Evolutionary conservation across 305 asterid species (phyloP).

Genomic region (Nicotiana rustica): DNA sequence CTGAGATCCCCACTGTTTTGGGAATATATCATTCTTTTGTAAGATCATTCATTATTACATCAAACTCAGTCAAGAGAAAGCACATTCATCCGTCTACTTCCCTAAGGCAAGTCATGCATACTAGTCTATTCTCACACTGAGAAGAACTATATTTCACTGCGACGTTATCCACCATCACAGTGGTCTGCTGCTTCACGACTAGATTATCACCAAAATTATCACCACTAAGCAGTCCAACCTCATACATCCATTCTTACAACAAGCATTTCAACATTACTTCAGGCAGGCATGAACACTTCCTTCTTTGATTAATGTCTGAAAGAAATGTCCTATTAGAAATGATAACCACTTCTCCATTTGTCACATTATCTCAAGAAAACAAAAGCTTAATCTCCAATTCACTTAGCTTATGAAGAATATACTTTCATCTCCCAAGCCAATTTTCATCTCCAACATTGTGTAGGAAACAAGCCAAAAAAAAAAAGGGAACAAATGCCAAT

Average conservation of each 20-base stretch:
- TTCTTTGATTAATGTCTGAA: neutral
- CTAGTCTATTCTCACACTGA: slow-evolving; percentile 19
- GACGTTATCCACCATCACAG: slow-evolving; percentile 17
- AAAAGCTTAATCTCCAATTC: slow-evolving; percentile 10
- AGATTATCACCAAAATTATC: slow-evolving; percentile 18
- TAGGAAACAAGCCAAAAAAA: neutral
- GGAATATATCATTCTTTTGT: neutral
- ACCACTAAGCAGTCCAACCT: slow-evolving; percentile 21
- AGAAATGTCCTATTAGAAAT: slow-evolving; percentile 21
- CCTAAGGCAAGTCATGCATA: neutral
- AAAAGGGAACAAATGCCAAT: neutral
- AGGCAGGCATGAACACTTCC: neutral
- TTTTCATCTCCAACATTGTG: neutral
- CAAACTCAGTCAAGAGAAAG: slow-evolving; percentile 6
- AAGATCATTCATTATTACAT: slow-evolving; percentile 19
- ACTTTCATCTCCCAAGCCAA: slow-evolving; percentile 4
- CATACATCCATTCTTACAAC: slow-evolving; percentile 4
- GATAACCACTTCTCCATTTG: neutral
- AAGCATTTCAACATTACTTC: slow-evolving; percentile 17
- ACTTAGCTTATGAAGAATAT: slow-evolving; percentile 16
- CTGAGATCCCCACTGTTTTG: neutral
- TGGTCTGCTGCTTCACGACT: slow-evolving; percentile 6
- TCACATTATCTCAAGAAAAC: slow-evolving; percentile 16
- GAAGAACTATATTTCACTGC: slow-evolving; percentile 23
- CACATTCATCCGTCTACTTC: neutral